Base-by-base conservation (phyloP, 225 moss, liverwort and hornwort genomes). In the Sphagnum contortum region DNA sequence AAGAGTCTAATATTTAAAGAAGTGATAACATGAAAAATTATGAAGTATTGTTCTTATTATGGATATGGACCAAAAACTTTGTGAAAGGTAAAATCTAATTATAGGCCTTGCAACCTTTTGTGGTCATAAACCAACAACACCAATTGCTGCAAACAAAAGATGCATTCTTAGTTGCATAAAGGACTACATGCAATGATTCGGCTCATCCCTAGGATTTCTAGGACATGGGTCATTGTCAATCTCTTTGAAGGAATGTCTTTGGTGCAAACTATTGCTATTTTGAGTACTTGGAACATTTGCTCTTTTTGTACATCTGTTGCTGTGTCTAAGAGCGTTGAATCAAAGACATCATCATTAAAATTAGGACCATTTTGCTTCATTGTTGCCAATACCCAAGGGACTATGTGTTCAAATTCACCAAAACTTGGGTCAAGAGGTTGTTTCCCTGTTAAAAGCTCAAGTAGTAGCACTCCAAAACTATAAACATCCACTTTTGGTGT, bases 401-500 rank as follows among this genome's bases (percentile, higher is more conserved):
- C 79, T 8, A 88, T 68, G 68, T 76, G 79, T 72, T 78, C 68
- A 53, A 70, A 47, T 4, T 81, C 80, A 2, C 71, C 73, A 53
- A 79, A 74, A 29, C 73, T 72, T 8, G 69, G 50, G 11, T 87
- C 81, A 7, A 71, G 70, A 8, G 87, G 84, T 66, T 79, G 73
- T 75, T 91, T 89, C 51, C 87, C 77, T 48, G 90, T 87, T 9
- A 91, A 78, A 12, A 91, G 77, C 67, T 85, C 90, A 51, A 88
- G 60, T 12, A 91, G 51, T 61, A 91, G 79, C 3, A 91, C 81
- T 3, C 88, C 90, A 51, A 88, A 85, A 3, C 88, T 83, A 67
- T 91, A 88, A 47, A 91, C 88, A 2, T 91, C 85, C 45, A 79
- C 83, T 74, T 88, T 91, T 3, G 80, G 76, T 45, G 90, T 87